phyloP scores from a whole-genome alignment of 2,329 filamentous ascomycete species.

The Boeremia lycopersici region DNA sequence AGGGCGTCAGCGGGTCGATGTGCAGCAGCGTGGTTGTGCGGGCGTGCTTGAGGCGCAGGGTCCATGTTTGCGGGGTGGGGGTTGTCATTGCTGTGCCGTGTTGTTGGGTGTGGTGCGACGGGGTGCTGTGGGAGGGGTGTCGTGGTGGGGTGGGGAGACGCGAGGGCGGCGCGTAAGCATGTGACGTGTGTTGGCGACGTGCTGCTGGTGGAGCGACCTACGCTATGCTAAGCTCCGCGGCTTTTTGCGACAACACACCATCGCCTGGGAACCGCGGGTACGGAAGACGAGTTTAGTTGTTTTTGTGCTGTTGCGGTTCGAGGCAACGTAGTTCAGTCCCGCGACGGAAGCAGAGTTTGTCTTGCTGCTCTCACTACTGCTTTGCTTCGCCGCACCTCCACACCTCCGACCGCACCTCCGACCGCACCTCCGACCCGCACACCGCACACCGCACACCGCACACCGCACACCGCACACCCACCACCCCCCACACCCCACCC shows the following conservation, averaged over 20 bases:
- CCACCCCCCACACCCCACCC: neutral
- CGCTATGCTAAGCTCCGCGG: slow-evolving; percentile 8
- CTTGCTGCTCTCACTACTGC: neutral
- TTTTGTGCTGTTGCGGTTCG: too few species aligned
- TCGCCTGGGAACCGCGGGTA: too few species aligned
- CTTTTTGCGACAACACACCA: neutral
- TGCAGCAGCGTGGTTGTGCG: slow-evolving; percentile 56
- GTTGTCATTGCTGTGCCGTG: too few species aligned
- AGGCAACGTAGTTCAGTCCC: too few species aligned
- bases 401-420: too few species aligned
- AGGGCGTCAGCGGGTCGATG: slow-evolving; percentile 50
- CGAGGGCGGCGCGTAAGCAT: slow-evolving; percentile 9
- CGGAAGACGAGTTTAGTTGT: neutral
- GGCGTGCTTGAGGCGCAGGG: slow-evolving; percentile 55
- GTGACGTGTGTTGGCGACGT: slow-evolving; percentile 31
- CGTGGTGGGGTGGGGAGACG: neutral
- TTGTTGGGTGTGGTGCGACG: too few species aligned
- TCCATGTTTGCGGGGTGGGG: slow-evolving; percentile 44
- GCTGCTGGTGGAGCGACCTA: slow-evolving; percentile 3
- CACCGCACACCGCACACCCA: neutral
- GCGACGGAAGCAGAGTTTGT: too few species aligned
- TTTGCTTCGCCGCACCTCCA: neutral
- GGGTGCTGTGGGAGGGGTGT: neutral
- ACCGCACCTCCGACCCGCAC: too few species aligned
- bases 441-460: too few species aligned